These are phyloP conservation scores for Trypanosoma grayi DNA, from an alignment of 208 protist genomes.

Conservation along the genomic window DNA sequence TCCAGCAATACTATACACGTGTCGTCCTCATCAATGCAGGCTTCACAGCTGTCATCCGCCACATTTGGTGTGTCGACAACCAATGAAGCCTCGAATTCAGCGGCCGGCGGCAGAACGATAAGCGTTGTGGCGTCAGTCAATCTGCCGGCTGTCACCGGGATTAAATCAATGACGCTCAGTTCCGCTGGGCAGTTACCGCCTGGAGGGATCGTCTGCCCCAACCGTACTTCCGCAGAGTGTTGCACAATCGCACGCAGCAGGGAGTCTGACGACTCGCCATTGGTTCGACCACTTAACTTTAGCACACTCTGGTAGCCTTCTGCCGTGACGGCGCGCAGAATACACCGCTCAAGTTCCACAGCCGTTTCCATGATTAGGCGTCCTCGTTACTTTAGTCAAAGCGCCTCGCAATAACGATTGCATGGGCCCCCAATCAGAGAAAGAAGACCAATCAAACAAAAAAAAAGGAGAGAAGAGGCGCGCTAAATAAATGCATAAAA, in stretches of 20 bases:
- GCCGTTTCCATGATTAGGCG: slow-evolving; percentile 4
- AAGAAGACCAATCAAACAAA: not conserved
- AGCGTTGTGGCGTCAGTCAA: slow-evolving; percentile 46
- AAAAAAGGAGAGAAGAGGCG: no score
- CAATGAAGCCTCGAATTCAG: not conserved
- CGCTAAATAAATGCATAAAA: no score
- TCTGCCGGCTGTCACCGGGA: slow-evolving; percentile 43
- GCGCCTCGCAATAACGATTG: no score
- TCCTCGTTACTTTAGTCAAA: no score
- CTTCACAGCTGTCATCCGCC: not conserved
- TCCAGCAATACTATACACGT: slow-evolving; percentile 38
- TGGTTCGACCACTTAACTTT: slow-evolving; percentile 15
- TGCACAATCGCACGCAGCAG: slow-evolving; percentile 35
- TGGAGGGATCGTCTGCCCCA: slow-evolving; percentile 33
- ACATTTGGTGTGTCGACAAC: not conserved
- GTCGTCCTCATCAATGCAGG: not conserved
- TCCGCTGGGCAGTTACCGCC: slow-evolving; percentile 32
- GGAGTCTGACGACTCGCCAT: slow-evolving; percentile 29
- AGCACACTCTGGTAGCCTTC: slow-evolving; percentile 52
- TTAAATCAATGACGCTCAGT: slow-evolving; percentile 56
- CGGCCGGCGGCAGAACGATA: slow-evolving; percentile 55
- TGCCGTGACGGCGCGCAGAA: slow-evolving; percentile 42
- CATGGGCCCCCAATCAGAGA: not conserved
- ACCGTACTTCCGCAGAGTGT: slow-evolving; percentile 19
- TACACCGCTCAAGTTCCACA: slow-evolving; percentile 46